Evolutionary conservation across 495 filamentous ascomycete genomes (phyloP), one percentile per base, ranked within the genome.

Genomic region (Xylaria cubensis): DNA sequence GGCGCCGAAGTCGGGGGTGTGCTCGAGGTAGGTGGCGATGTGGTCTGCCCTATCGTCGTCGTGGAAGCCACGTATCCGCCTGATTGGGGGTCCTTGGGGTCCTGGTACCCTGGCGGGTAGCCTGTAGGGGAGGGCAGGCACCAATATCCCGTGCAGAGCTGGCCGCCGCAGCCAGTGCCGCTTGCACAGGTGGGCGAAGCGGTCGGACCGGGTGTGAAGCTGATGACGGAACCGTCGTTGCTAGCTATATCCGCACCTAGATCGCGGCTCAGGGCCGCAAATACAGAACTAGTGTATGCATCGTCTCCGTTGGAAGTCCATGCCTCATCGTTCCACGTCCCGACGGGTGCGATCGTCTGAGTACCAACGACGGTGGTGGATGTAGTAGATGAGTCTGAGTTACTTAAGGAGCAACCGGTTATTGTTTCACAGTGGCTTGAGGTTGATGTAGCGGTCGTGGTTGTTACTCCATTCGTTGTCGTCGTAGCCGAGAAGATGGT

Each of bases 111-210:
- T 42, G 39, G 32, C 51, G 64, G 70, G 19, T n/a, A 29, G 12
- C 62, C 62, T 15, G 62, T 72, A 2, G 62, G 63, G 26, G 50
- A 59, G 19, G 66, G 70, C 24, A 10, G 8, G 70, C 75, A 74
- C 26, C 39, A 75, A 58, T 72, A 75, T 9, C 71, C 73, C 10
- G 64, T n/a, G 67, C 75, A 74, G 62, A 74, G 13, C 3, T 7
- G 48, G 61, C 75, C 71, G 62, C 70, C 70, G 36, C 61, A 67
- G 1, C 15, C 72, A 1, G 67, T 75, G 51, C 74, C 51, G 24
- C 53, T n/a, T 0, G 9, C 66, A 61, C 55, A 67, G 41, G n/a
- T 68, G 3, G 61, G 63, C 39, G 50, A 36, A 3, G 70, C 36
- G 26, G 56, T 42, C 21, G 64, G 32, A 24, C 50, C 69, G n/a